A percentile compares a stretch with the other conserved stretches of the same genome.
phyloP scores from a whole-genome alignment of 257 asterid genomes.

The Petunia axillaris region DNA sequence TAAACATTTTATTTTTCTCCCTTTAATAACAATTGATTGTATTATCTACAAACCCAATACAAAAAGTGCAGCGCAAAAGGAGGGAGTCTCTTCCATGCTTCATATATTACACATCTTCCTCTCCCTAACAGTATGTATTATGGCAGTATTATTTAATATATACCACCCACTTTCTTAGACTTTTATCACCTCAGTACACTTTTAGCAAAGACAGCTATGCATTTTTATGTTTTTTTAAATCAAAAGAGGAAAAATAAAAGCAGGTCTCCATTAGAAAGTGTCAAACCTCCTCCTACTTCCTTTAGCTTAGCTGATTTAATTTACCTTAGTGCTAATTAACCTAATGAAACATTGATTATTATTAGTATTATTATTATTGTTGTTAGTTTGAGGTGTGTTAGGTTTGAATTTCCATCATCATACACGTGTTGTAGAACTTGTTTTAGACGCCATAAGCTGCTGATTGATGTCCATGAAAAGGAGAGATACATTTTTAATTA shows the following conservation, averaged over 20 bases:
- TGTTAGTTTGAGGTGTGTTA: constrained; percentile 27
- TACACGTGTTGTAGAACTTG: constrained; percentile 43
- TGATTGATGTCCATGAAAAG: constrained; percentile 26
- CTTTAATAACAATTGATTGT: not conserved
- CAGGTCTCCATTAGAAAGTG: constrained; percentile 24
- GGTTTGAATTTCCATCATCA: constrained; percentile 47
- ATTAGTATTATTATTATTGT: not conserved
- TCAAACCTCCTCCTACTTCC: constrained; percentile 23
- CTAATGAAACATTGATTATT: constrained; percentile 15
- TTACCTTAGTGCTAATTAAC: constrained; percentile 22
- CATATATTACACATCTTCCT: constrained; percentile 27
- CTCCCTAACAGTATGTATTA: not conserved
- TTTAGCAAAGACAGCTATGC: not conserved
- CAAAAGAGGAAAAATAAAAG: not conserved
- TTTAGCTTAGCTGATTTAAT: constrained; percentile 26
- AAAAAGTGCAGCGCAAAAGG: constrained; percentile 41
- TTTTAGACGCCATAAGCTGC: constrained; percentile 31
- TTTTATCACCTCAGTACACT: constrained; percentile 33
- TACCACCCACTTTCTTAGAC: constrained; percentile 49
- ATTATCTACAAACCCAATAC: constrained; percentile 29
- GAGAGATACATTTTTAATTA: not conserved
- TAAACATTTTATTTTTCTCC: not conserved
- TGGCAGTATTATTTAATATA: constrained; percentile 20
- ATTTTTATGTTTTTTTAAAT: not conserved
- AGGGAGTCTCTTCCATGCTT: constrained; percentile 29